Evolutionary conservation across 129 eudicot species (phyloP).

Genomic region (Logfia minima): DNA sequence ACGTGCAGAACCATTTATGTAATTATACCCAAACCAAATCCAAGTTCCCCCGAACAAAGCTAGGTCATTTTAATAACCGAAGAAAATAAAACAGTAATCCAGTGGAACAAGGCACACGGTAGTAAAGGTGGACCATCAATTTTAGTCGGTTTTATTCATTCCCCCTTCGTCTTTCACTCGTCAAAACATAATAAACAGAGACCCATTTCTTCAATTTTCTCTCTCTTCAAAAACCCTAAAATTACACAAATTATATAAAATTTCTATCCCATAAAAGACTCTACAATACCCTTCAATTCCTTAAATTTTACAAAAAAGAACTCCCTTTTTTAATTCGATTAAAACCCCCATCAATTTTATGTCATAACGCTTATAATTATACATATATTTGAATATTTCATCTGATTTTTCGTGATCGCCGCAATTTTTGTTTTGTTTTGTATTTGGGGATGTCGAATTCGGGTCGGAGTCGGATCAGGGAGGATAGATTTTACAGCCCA

Average conservation of each 20-base stretch:
- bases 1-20: too few relatives aligned
- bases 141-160: conserved; percentile 31
- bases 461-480: conserved; percentile 58
- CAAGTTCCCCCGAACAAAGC: background rate
- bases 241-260: conserved; percentile 9
- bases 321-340: conserved; percentile 11
- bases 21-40: background rate
- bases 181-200: conserved; percentile 25
- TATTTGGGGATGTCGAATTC: conserved; percentile 46
- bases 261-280: conserved; percentile 29
- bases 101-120: conserved; percentile 25
- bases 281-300: conserved; percentile 20
- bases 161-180: conserved; percentile 36
- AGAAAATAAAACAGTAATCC: conserved; percentile 19
- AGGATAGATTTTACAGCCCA: conserved; percentile 78
- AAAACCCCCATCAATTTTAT: conserved; percentile 19
- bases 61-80: conserved; percentile 15
- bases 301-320: background rate
- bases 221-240: conserved; percentile 37
- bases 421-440: background rate
- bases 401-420: conserved; percentile 27
- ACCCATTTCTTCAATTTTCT: conserved; percentile 15
- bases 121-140: conserved; percentile 24
- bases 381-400: background rate
- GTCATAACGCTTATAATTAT: background rate